A percentile compares a stretch with the other conserved stretches of the same genome.
Evolutionary conservation across 805 yeast genomes (phyloP).

Genomic region (Debaryomyces hansenii): DNA sequence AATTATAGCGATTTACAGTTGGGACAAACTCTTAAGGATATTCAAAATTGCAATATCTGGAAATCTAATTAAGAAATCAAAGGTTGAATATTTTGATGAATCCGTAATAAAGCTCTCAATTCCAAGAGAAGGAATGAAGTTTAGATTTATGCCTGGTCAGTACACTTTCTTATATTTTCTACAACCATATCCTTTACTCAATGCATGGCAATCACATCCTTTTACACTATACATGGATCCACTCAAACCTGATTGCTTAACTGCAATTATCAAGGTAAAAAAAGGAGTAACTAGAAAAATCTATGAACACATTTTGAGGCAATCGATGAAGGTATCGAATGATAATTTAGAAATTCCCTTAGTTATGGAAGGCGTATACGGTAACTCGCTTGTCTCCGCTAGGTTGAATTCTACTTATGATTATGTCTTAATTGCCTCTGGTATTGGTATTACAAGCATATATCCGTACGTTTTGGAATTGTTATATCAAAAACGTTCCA

Average conservation of each 20-base stretch:
- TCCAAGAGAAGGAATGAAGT: slow-evolving; percentile 13
- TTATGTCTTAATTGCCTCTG: background rate
- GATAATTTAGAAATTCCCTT: background rate
- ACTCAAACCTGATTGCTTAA: background rate
- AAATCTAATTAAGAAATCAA: slow-evolving; percentile 12
- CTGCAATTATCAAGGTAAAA: slow-evolving; percentile 1
- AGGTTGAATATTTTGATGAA: slow-evolving; percentile 6
- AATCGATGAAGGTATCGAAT: background rate
- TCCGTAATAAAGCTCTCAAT: slow-evolving; percentile 14
- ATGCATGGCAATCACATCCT: slow-evolving; percentile 7
- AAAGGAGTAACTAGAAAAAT: slow-evolving; percentile 8
- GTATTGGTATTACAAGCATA: slow-evolving; percentile 1
- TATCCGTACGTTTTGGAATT: background rate
- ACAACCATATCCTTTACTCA: background rate
- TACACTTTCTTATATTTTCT: slow-evolving; percentile 1
- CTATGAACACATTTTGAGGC: background rate
- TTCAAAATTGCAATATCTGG: slow-evolving; percentile 13
- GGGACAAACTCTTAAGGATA: background rate
- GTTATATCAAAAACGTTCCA: background rate
- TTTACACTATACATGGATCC: slow-evolving; percentile 1
- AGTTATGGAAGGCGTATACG: slow-evolving; percentile 4
- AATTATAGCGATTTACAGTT: slow-evolving; percentile 4
- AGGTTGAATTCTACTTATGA: background rate
- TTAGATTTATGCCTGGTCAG: background rate
- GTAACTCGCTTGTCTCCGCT: background rate